Percentiles rank a stretch among this genome's conserved stretches.
These are phyloP conservation scores for Gelatoporia subvermispora DNA, from an alignment of 768 basidiomycete species.

Conservation along the genomic window DNA sequence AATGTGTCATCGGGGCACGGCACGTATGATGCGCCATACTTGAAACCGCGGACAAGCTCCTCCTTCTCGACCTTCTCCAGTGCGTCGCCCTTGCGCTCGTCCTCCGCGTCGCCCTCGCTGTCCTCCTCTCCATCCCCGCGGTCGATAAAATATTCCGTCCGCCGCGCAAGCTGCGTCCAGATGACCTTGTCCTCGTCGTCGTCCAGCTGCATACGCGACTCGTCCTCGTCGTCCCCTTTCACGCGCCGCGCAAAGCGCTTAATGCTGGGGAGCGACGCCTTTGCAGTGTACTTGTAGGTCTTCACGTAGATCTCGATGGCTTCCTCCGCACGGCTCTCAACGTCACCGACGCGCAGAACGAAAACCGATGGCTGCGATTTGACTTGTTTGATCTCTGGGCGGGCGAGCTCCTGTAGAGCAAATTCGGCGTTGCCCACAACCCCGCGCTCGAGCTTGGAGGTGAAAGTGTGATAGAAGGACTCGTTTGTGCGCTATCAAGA, in stretches of 20 bases:
- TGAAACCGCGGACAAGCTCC: constrained; percentile 75
- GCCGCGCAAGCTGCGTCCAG: constrained; percentile 38
- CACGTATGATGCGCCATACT: constrained; percentile 85
- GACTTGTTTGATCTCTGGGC: constrained; percentile 60
- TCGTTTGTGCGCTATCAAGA: constrained; percentile 66
- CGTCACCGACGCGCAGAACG: constrained; percentile 75
- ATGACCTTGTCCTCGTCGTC: constrained; percentile 38
- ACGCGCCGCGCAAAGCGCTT: constrained; percentile 63
- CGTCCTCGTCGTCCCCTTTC: constrained; percentile 24
- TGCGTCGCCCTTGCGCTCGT: constrained; percentile 32
- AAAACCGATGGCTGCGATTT: constrained; percentile 65
- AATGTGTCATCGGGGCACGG: constrained; percentile 87
- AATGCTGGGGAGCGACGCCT: constrained; percentile 65
- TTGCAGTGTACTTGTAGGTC: constrained; percentile 74
- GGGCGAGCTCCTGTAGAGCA: constrained; percentile 55
- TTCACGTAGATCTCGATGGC: constrained; percentile 72
- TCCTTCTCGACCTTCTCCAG: constrained; percentile 61
- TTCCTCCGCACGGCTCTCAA: constrained; percentile 58
- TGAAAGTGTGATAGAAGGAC: constrained; percentile 54
- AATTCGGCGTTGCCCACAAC: constrained; percentile 59
- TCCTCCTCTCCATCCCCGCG: constrained; percentile 31
- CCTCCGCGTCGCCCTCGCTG: constrained; percentile 22
- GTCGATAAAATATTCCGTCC: constrained; percentile 57
- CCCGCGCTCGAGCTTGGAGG: constrained; percentile 38
- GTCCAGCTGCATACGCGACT: constrained; percentile 15